Evolutionary conservation across 1,284 basidiomycete species (phyloP).

Genomic region (Cutaneotrichosporon daszewskae): DNA sequence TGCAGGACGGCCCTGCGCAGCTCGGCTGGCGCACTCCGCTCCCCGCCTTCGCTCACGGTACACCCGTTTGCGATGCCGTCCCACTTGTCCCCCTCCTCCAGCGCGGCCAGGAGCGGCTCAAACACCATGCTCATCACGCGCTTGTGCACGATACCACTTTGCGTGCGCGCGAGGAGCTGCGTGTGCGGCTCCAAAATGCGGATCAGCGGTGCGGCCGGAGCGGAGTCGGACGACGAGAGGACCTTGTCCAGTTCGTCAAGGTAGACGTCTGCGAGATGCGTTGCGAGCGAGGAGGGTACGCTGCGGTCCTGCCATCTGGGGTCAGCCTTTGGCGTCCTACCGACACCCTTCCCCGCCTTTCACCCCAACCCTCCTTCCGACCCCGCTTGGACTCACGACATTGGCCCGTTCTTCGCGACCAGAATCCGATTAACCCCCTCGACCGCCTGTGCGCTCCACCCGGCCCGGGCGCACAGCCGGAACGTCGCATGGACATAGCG

Average conservation of each 20-base stretch:
- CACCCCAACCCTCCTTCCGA: background rate
- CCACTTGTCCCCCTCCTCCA: slow-evolving; percentile 18
- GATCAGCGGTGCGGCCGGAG: slow-evolving; percentile 31
- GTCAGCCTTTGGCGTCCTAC: no score
- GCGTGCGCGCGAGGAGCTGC: slow-evolving; percentile 38
- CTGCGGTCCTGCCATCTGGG: slow-evolving; percentile 63
- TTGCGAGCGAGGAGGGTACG: slow-evolving; percentile 71
- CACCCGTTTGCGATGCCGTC: slow-evolving; percentile 2
- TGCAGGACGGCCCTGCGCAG: slow-evolving; percentile 60
- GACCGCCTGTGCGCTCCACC: slow-evolving; percentile 61
- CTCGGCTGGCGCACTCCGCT: slow-evolving; percentile 17
- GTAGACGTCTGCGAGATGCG: slow-evolving; percentile 86
- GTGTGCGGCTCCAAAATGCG: slow-evolving; percentile 40
- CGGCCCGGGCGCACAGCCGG: slow-evolving; percentile 62
- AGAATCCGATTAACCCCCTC: slow-evolving; percentile 65
- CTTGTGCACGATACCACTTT: slow-evolving; percentile 35
- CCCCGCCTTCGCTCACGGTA: slow-evolving; percentile 1
- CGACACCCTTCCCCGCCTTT: no score
- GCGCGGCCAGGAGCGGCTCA: slow-evolving; percentile 24
- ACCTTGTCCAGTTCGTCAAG: slow-evolving; percentile 83
- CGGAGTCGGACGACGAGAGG: slow-evolving; percentile 34
- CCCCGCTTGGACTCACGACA: slow-evolving; percentile 57
- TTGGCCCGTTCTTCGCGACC: slow-evolving; percentile 58
- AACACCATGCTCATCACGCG: slow-evolving; percentile 38
- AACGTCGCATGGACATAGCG: slow-evolving; percentile 82